phyloP scores from a whole-genome alignment of 73 alveolate genomes.

The Uronychia setigera region DNA sequence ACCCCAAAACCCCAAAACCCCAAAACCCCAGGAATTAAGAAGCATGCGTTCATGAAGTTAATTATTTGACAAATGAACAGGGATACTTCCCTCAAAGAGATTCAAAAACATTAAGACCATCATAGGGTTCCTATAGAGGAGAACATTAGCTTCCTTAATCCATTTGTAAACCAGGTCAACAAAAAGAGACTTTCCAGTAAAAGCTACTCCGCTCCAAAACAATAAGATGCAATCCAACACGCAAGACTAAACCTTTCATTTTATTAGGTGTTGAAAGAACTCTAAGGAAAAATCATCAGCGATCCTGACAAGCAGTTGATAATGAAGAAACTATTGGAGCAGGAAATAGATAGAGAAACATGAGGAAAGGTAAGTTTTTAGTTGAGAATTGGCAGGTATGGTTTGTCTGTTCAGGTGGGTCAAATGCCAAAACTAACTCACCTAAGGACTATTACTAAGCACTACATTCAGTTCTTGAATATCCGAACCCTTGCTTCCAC shows the following conservation, averaged over 20 bases:
- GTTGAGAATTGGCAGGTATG: slow-evolving; percentile 60
- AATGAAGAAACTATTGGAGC: not conserved
- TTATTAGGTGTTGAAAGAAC: not conserved
- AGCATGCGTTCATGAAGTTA: too few species aligned
- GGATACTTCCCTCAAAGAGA: too few species aligned
- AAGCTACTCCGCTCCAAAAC: not conserved
- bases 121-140: too few species aligned
- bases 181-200: not conserved
- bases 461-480: slow-evolving; percentile 17
- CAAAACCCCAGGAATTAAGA: too few species aligned
- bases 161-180: not conserved
- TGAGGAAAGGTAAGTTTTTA: not conserved
- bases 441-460: slow-evolving; percentile 65
- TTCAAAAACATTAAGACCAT: too few species aligned
- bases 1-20: too few species aligned
- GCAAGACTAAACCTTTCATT: slow-evolving; percentile 9
- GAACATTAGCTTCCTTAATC: not conserved
- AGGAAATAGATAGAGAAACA: not conserved
- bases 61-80: too few species aligned
- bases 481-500: slow-evolving; percentile 76
- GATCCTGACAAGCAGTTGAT: not conserved
- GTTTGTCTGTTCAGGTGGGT: slow-evolving; percentile 79
- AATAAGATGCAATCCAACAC: not conserved
- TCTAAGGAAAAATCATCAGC: not conserved
- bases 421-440: slow-evolving; percentile 48